Conservation (phyloP, 805 yeast species). For the Ogataea paraovalis region DNA sequence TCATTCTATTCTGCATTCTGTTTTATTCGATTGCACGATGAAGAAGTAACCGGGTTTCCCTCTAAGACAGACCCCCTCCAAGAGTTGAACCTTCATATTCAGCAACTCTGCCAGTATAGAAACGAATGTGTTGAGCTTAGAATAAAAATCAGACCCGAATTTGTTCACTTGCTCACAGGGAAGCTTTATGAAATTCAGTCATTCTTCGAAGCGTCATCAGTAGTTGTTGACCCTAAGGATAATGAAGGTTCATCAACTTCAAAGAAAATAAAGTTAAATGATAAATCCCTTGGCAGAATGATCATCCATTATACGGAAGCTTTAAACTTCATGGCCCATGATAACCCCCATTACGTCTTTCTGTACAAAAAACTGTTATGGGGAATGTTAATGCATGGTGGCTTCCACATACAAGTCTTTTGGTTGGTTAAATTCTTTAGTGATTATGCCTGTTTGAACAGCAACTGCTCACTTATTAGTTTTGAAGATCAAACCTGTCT, state of each 20-base stretch:
- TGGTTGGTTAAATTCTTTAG: slow-evolving; percentile 40
- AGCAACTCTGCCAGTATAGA: background rate
- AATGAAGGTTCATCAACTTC: background rate
- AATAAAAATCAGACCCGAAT: slow-evolving; percentile 10
- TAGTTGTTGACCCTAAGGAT: slow-evolving; percentile 1
- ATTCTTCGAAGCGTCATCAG: slow-evolving; percentile 3
- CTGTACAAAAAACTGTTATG: slow-evolving; percentile 39
- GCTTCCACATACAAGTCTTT: slow-evolving; percentile 37
- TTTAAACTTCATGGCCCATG: slow-evolving; percentile 27
- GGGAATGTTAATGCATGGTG: slow-evolving; percentile 43
- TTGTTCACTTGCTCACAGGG: slow-evolving; percentile 12
- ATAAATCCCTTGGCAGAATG: slow-evolving; percentile 32
- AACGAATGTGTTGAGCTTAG: background rate
- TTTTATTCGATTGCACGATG: background rate
- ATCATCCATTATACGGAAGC: slow-evolving; percentile 37
- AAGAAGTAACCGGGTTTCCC: background rate
- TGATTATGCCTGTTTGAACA: slow-evolving; percentile 20
- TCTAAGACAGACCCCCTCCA: background rate
- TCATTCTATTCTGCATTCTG: background rate
- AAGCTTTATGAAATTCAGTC: slow-evolving; percentile 16
- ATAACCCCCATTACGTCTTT: slow-evolving; percentile 34
- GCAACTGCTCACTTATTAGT: slow-evolving; percentile 17
- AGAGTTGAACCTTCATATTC: background rate
- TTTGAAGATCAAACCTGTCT: slow-evolving; percentile 13
- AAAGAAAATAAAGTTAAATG: slow-evolving; percentile 7